Conservation (phyloP, 2,329 filamentous ascomycete genomes). For the Pseudocercospora vitis region DNA sequence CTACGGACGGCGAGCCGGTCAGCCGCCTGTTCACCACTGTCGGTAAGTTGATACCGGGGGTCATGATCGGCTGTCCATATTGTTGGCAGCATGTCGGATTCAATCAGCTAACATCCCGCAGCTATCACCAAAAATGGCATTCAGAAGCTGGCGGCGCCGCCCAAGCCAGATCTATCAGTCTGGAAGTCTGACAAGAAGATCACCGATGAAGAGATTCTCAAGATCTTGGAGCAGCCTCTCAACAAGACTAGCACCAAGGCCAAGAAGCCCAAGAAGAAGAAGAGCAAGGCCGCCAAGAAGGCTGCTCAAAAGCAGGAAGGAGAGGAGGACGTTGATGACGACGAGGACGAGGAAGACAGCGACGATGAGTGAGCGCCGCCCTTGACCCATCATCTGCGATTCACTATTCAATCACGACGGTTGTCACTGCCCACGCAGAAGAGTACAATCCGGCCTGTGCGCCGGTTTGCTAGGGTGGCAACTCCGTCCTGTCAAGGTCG, state of each 20-base stretch:
- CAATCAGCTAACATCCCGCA: constrained; percentile 44
- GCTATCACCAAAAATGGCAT: constrained; percentile 98
- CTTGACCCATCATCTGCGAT: neutral
- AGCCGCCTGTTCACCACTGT: constrained; percentile 86
- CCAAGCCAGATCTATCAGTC: constrained; percentile 73
- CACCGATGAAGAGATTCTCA: constrained; percentile 88
- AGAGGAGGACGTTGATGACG: constrained; percentile 34
- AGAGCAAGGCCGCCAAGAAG: constrained; percentile 71
- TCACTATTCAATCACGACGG: neutral
- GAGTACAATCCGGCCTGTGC: neutral
- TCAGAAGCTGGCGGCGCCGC: constrained; percentile 76
- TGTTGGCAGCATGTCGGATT: no score
- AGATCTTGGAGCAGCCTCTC: constrained; percentile 87
- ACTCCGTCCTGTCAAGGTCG: neutral
- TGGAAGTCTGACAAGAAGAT: constrained; percentile 98
- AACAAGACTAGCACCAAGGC: constrained; percentile 62
- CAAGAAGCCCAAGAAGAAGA: constrained; percentile 90
- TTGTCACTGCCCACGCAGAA: neutral
- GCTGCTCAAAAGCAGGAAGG: constrained; percentile 26
- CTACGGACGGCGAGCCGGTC: constrained; percentile 84
- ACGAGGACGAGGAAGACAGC: constrained; percentile 32
- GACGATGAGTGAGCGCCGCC: constrained; percentile 25
- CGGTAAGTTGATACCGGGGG: constrained; percentile 61
- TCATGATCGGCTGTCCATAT: neutral
- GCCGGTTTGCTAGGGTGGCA: constrained; percentile 4